Base-by-base conservation (phyloP, 805 yeast genomes). In the Yamadazyma sp. region DNA sequence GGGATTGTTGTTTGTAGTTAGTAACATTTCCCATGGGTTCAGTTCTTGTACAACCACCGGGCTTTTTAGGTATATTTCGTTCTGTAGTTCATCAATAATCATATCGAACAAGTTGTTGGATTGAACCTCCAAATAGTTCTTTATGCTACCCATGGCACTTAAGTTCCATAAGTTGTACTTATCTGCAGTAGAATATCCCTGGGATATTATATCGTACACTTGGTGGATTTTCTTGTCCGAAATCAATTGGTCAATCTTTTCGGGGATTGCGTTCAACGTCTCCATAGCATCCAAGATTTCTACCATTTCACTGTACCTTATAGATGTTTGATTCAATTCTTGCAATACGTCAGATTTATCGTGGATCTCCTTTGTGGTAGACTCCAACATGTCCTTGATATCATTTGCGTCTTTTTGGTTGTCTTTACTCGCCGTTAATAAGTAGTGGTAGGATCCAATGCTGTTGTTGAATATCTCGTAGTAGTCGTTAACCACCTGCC, bases 401-500 rank as follows among this genome's bases (percentile, higher is more conserved):
- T 57, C 62, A 2, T 59, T 47, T 2, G 85, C 68, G 14, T 75
- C 74, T 6, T 69, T 64, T 49, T 87, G 91, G 3, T 93, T 80
- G 27, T 82, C 75, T 17, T 77, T 66, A 14, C 90, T 70, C 1
- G 81, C 70, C 29, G 74, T 68, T 3, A 84, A 77, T 2, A 89
- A 80, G 29, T 77, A 70, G 38, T 87, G 82, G 59, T 87, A 91
- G 4, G 91, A 82, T 0, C 95, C 95, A 30, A 91, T 80, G 47
- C 88, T 80, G 48, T 80, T 82, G 56, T 87, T 89, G 62, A 91
- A 89, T 1, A 87, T 81, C 55, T 86, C 90, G 55, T 81, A 82
- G 54, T 88, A 84, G 37, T 81, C 84, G 47, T 82, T 83, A 19
- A 90, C 96, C 2, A 90, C 86, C 16, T 60, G 62, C 42, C 82